A percentile compares a stretch with the other conserved stretches of the same genome.
phyloP scores from a whole-genome alignment of 1,284 basidiomycete genomes.

The Salmacisia buchloeana region DNA sequence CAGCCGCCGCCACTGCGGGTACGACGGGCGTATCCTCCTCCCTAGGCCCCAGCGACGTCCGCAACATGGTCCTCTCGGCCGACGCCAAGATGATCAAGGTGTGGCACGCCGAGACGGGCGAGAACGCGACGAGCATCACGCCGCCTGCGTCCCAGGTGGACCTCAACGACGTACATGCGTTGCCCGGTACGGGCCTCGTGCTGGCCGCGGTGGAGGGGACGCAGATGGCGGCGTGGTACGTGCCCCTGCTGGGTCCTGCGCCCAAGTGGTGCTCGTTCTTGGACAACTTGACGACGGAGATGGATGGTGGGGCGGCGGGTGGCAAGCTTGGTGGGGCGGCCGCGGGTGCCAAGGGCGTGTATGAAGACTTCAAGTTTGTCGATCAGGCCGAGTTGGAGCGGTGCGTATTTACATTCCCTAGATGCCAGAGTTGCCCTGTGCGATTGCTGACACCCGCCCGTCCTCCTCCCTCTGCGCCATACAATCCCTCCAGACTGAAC shows the following conservation, averaged over 20 bases:
- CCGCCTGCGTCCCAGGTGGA: constrained; percentile 82
- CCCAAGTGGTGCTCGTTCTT: constrained; percentile 96
- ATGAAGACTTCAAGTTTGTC: constrained; percentile 97
- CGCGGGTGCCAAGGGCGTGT: constrained; percentile 55
- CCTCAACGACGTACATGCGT: constrained; percentile 47
- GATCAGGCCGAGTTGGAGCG: constrained; percentile 77
- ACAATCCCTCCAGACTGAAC: constrained; percentile 13
- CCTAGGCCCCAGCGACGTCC: constrained; percentile 65
- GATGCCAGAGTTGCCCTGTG: too few species aligned
- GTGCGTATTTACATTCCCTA: constrained; percentile 56
- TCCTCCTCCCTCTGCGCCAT: not conserved
- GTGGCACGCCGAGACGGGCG: constrained; percentile 71
- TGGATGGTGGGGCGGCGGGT: constrained; percentile 77
- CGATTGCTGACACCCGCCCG: not conserved
- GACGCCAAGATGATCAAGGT: constrained; percentile 50
- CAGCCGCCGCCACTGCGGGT: constrained; percentile 45
- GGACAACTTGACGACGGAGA: constrained; percentile 74
- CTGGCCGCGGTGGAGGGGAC: constrained; percentile 47
- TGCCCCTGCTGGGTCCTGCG: constrained; percentile 91
- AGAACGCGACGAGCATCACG: constrained; percentile 87
- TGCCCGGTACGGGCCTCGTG: constrained; percentile 45
- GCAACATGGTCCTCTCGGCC: constrained; percentile 53
- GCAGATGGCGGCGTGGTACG: constrained; percentile 58
- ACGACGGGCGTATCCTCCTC: too few species aligned
- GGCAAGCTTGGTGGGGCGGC: constrained; percentile 28